phyloP scores from a whole-genome alignment of 2,329 filamentous ascomycete species.

The Xylaria polymorpha region DNA sequence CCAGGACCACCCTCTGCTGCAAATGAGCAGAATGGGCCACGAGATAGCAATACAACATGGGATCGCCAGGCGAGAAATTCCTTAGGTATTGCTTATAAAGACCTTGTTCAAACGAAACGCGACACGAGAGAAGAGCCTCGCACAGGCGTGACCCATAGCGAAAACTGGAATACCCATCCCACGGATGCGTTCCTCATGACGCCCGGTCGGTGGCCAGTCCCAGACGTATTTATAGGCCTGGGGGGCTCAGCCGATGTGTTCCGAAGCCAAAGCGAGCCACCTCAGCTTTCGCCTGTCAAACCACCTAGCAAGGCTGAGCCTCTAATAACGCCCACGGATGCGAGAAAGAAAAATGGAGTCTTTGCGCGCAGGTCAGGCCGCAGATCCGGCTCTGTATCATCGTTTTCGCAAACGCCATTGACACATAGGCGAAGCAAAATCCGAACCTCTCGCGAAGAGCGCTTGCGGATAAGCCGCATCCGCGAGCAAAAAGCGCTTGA shows the following conservation, averaged over 20 bases:
- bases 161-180: conserved; percentile 43
- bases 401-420: conserved; percentile 35
- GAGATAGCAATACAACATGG: conserved; percentile 44
- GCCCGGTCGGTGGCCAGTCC: conserved; percentile 43
- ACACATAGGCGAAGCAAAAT: conserved; percentile 35
- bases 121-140: conserved; percentile 31
- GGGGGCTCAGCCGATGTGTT: conserved; percentile 34
- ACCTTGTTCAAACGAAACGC: conserved; percentile 42
- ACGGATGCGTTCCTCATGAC: conserved; percentile 40
- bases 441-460: conserved; percentile 40
- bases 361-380: conserved; percentile 30
- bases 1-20: conserved; percentile 31
- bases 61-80: conserved; percentile 44
- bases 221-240: conserved; percentile 33
- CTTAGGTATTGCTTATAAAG: conserved; percentile 48
- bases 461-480: conserved; percentile 36
- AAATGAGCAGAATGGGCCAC: conserved; percentile 26
- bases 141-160: conserved; percentile 21
- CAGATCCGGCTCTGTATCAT: conserved; percentile 32
- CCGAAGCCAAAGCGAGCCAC: conserved; percentile 37
- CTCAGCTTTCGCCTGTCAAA: conserved; percentile 34
- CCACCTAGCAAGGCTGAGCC: conserved; percentile 3
- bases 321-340: conserved; percentile 32
- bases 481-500: conserved; percentile 37
- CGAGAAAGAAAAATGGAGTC: conserved; percentile 33